These are phyloP conservation scores for Exophiala lecanii-corni DNA, from an alignment of 2,329 filamentous ascomycete genomes.

Conservation along the genomic window DNA sequence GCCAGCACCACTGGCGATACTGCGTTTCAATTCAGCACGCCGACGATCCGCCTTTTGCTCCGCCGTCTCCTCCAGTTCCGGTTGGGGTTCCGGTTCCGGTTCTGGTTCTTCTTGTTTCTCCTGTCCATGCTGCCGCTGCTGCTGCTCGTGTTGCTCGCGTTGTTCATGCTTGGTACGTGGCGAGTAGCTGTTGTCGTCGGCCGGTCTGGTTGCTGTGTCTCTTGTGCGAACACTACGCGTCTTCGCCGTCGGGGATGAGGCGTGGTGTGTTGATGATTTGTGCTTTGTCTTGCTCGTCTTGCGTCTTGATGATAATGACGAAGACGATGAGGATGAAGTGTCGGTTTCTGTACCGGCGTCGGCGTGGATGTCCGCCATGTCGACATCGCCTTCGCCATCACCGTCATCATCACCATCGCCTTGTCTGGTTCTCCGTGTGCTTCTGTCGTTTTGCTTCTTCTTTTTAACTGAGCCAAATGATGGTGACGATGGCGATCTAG, in stretches of 20 bases:
- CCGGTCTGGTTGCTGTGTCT: not conserved
- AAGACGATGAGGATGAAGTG: slow-evolving; percentile 12
- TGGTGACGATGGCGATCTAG: not conserved
- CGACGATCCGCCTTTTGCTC: slow-evolving; percentile 53
- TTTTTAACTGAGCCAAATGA: slow-evolving; percentile 4
- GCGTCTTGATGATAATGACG: slow-evolving; percentile 15
- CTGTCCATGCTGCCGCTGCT: slow-evolving; percentile 18
- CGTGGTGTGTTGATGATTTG: not conserved
- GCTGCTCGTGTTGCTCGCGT: slow-evolving; percentile 1
- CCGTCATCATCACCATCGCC: not conserved
- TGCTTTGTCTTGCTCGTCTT: slow-evolving; percentile 5
- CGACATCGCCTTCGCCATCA: slow-evolving; percentile 1
- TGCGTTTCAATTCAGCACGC: slow-evolving; percentile 52
- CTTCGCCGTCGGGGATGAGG: not conserved
- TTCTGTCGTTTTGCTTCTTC: slow-evolving; percentile 4
- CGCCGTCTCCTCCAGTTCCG: slow-evolving; percentile 36
- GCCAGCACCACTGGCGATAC: slow-evolving; percentile 47
- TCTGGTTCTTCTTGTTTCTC: slow-evolving; percentile 5
- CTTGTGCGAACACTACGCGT: not conserved
- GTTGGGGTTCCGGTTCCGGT: slow-evolving; percentile 6
- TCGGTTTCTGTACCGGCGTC: slow-evolving; percentile 7
- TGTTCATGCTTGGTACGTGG: not conserved
- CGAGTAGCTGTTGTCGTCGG: not conserved
- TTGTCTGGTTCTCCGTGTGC: not conserved
- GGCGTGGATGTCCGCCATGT: slow-evolving; percentile 1